Evolutionary conservation across 371 early-diverging fungal species (phyloP), one percentile per base, ranked within the genome.

Genomic region (Mortierella sp.): DNA sequence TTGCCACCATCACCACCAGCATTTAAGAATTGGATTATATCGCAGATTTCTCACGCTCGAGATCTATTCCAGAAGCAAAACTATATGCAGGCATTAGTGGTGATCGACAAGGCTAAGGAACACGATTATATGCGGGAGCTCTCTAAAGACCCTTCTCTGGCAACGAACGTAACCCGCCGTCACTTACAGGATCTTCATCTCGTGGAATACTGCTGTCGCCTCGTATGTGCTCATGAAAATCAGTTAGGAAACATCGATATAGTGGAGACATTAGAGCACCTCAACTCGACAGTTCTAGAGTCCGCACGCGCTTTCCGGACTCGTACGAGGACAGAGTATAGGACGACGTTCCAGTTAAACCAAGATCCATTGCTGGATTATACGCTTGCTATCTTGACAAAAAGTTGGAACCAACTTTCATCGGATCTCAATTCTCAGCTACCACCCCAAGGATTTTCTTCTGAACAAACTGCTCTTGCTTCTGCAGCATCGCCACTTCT

Each of bases 191-290:
- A 78, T 58, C 49, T 78, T 22, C 16, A 58, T 28, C 64, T 78
- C 5, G 68, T 70, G 16, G 79, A 78, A 39, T 78, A 70, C 35
- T 78, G 79, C 26, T 78, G 79, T 32, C 61, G 68, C 5, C 67
- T 78, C 6, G 47, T 59, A 8, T 60, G 52, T 22, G 57, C 68
- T 4, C 71, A 74, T 16, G 79, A 78, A n/a, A 24, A 65, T 3
- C 66, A 55, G 18, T 24, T 59, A 26, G 73, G 61, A 14, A 64
- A 54, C 49, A 35, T 70, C 12, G 68, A 73, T 39, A 59, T 71
- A 2, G 37, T 74, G 0, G 62, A 73, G 14, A 70, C 70, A 9
- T 8, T 78, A 35, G 62, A 64, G 9, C 40, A 59, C 12, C 64
- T 78, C 35, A 78, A 78, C 45, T 20, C 51, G 28, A 40, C 71